Evolutionary conservation across 2,329 filamentous ascomycete species (phyloP).

Genomic region (Colletotrichum australisinense): DNA sequence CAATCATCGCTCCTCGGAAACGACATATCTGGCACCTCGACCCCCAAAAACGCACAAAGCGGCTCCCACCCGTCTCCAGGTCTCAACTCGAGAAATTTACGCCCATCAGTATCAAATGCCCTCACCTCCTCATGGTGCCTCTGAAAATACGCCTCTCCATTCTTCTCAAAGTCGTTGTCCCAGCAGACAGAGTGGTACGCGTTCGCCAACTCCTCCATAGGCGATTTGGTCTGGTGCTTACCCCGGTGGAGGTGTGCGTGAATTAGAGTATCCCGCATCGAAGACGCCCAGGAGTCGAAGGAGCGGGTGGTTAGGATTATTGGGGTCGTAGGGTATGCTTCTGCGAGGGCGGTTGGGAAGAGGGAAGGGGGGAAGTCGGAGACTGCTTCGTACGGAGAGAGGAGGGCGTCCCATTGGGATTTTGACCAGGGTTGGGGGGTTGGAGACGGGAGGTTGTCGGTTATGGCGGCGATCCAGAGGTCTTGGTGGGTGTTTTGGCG

Average conservation of each 20-base stretch:
- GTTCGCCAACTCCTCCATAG: constrained; percentile 40
- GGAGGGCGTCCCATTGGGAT: constrained; percentile 47
- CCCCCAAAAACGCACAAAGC: constrained; percentile 42
- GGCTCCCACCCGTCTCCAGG: constrained; percentile 43
- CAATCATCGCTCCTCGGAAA: constrained; percentile 46
- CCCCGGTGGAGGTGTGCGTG: constrained; percentile 38
- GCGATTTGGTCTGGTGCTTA: constrained; percentile 24
- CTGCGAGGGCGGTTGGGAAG: constrained; percentile 68
- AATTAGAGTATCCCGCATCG: constrained; percentile 46
- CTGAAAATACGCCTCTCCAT: constrained; percentile 39
- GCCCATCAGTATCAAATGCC: constrained; percentile 21
- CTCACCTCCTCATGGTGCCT: constrained; percentile 41
- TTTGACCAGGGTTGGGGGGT: constrained; percentile 40
- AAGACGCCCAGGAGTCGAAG: constrained; percentile 68
- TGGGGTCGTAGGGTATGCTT: constrained; percentile 72
- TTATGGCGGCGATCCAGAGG: constrained; percentile 48
- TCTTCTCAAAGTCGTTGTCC: constrained; percentile 41
- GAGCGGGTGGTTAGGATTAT: constrained; percentile 69
- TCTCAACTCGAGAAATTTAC: constrained; percentile 42
- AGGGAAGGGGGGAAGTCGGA: constrained; percentile 46
- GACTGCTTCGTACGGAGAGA: constrained; percentile 41
- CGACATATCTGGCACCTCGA: constrained; percentile 37
- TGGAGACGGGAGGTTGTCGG: constrained; percentile 44
- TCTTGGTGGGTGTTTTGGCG: constrained; percentile 45
- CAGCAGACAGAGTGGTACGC: constrained; percentile 44